Percentiles rank a stretch among this genome's conserved stretches.
phyloP scores from a whole-genome alignment of 2,329 filamentous ascomycete genomes.

The Aspergillus sergii region DNA sequence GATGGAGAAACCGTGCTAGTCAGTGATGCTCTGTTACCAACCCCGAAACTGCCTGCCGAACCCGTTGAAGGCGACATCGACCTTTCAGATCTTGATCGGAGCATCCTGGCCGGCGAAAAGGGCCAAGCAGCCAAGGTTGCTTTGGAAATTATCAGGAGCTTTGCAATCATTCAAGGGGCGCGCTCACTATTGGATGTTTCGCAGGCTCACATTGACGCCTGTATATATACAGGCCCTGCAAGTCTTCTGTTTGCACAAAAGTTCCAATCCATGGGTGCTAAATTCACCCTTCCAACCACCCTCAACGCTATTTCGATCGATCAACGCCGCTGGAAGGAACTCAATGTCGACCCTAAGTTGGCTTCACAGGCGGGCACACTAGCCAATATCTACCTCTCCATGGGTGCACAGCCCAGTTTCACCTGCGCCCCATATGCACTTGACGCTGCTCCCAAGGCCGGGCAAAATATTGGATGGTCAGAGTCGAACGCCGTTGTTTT shows the following conservation, averaged over 20 bases:
- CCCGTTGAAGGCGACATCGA: constrained; percentile 12
- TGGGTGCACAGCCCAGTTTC: constrained; percentile 47
- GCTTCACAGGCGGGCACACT: constrained; percentile 36
- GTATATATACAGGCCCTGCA: constrained; percentile 47
- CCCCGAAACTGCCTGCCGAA: neutral
- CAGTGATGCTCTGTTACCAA: neutral
- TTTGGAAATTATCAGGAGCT: constrained; percentile 42
- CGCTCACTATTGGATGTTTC: constrained; percentile 39
- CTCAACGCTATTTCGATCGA: constrained; percentile 51
- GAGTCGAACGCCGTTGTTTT: constrained; percentile 52
- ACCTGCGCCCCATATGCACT: constrained; percentile 51
- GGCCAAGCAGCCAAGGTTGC: constrained; percentile 40
- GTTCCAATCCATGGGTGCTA: constrained; percentile 37
- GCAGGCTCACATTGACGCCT: constrained; percentile 49
- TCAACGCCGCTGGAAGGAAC: constrained; percentile 41
- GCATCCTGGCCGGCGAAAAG: constrained; percentile 31
- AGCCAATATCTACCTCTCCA: constrained; percentile 41
- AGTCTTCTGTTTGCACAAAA: constrained; percentile 41
- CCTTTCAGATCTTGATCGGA: constrained; percentile 26
- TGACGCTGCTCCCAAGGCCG: constrained; percentile 34
- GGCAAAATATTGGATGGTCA: constrained; percentile 48
- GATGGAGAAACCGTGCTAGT: neutral
- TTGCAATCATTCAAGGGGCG: constrained; percentile 41
- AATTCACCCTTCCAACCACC: constrained; percentile 43
- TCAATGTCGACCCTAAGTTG: constrained; percentile 37